phyloP scores from a whole-genome alignment of 1,284 basidiomycete genomes.

The Erythrobasidium hasegawianum region DNA sequence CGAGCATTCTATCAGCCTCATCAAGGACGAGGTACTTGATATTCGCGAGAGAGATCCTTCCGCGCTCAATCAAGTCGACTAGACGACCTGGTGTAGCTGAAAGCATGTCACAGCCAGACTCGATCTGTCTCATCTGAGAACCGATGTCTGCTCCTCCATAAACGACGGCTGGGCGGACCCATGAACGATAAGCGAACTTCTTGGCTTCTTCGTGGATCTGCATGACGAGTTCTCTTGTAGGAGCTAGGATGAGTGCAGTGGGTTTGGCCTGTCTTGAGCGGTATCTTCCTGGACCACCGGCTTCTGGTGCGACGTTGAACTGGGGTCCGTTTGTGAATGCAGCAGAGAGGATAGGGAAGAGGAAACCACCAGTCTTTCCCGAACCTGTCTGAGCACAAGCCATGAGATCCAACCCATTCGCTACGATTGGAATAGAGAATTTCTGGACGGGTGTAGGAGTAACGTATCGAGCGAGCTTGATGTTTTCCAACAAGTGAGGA shows the following conservation, averaged over 20 bases:
- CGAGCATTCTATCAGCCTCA: conserved; percentile 99
- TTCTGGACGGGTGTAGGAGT: conserved; percentile 98
- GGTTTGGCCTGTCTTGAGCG: conserved; percentile 87
- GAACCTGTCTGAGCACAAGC: conserved; percentile 99
- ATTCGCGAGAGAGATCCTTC: conserved; percentile 91
- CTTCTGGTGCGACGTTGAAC: conserved; percentile 54
- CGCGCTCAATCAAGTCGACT: conserved; percentile 96
- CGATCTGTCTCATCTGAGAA: conserved; percentile 86
- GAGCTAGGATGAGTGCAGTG: conserved; percentile 91
- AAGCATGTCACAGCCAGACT: conserved; percentile 94
- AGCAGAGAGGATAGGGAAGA: conserved; percentile 97
- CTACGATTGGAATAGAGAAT: conserved; percentile 98
- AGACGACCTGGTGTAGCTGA: conserved; percentile 98
- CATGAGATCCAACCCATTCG: conserved; percentile 87
- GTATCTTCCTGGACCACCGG: conserved; percentile 56
- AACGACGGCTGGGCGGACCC: conserved; percentile 97
- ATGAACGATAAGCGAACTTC: conserved; percentile 98
- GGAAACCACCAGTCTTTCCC: conserved; percentile 97
- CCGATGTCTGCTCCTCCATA: conserved; percentile 99
- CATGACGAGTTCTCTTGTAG: conserved; percentile 96
- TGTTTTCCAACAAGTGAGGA: conserved; percentile 91
- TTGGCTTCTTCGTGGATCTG: conserved; percentile 99
- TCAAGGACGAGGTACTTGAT: conserved; percentile 98
- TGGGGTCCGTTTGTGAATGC: conserved; percentile 81
- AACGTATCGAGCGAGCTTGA: conserved; percentile 83